Evolutionary conservation across 164 flowering plant genomes (phyloP).

Genomic region (Vitis rupestris): DNA sequence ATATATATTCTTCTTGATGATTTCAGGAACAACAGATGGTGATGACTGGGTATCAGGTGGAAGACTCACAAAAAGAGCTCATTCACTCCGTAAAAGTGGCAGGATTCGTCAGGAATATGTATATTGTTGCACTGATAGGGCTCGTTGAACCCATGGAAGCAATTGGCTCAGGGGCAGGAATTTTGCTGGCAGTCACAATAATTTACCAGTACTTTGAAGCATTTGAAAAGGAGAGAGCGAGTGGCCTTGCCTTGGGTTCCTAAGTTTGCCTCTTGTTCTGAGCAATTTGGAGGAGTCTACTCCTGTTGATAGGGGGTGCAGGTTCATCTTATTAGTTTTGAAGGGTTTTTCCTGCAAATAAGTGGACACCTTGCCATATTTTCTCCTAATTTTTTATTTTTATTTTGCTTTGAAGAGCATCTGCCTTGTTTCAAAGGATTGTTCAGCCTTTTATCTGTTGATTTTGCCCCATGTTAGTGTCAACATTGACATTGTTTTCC

Average conservation of each 20-base stretch:
- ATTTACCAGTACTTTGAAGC: conserved; percentile 74
- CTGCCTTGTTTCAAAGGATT: too few species aligned
- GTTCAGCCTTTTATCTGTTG: too few species aligned
- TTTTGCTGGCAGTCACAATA: conserved; percentile 66
- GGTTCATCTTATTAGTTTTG: too few species aligned
- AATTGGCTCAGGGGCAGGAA: conserved; percentile 75
- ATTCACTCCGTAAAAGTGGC: conserved; percentile 73
- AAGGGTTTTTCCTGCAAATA: too few species aligned
- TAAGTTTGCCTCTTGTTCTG: conserved; percentile 1
- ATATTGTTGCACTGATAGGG: conserved; percentile 72
- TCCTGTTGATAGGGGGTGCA: too few species aligned
- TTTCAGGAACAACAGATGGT: conserved; percentile 73
- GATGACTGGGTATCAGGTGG: conserved; percentile 70
- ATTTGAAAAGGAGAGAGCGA: conserved; percentile 71
- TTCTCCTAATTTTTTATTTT: too few species aligned
- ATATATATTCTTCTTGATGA: background rate
- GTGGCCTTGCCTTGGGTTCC: conserved; percentile 63
- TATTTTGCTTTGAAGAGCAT: too few species aligned
- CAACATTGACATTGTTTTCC: too few species aligned
- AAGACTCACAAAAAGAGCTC: conserved; percentile 62
- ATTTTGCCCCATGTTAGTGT: too few species aligned
- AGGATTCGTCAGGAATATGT: conserved; percentile 72
- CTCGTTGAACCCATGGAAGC: conserved; percentile 80
- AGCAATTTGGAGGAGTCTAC: too few species aligned
- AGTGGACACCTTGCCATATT: too few species aligned